These are phyloP conservation scores for Termitomyces sp. DNA, from an alignment of 768 basidiomycete genomes.

Conservation along the genomic window DNA sequence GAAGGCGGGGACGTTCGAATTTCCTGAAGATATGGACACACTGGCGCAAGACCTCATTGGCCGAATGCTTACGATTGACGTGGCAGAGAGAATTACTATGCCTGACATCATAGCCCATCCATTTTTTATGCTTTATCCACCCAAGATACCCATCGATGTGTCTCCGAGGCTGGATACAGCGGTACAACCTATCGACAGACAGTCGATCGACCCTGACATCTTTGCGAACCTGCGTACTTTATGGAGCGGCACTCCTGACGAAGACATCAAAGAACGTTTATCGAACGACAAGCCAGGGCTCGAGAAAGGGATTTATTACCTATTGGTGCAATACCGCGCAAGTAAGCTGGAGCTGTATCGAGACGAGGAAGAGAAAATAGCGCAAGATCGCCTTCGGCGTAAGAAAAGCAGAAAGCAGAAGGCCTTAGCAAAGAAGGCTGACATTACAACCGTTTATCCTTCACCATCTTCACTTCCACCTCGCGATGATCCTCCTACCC, in stretches of 20 bases:
- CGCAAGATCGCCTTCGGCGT: slow-evolving; percentile 28
- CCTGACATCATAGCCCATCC: slow-evolving; percentile 74
- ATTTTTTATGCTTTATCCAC: slow-evolving; percentile 59
- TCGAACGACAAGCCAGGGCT: slow-evolving; percentile 67
- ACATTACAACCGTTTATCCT: slow-evolving; percentile 15
- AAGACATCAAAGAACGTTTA: slow-evolving; percentile 66
- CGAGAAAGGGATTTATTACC: slow-evolving; percentile 94
- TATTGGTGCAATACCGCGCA: slow-evolving; percentile 80
- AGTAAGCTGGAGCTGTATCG: slow-evolving; percentile 69
- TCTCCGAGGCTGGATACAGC: slow-evolving; percentile 63
- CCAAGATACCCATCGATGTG: slow-evolving; percentile 33
- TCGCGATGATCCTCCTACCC: slow-evolving; percentile 56
- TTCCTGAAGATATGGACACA: slow-evolving; percentile 65
- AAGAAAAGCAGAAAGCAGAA: slow-evolving; percentile 27
- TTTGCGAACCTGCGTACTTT: slow-evolving; percentile 85
- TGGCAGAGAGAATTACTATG: slow-evolving; percentile 74
- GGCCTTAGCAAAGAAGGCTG: slow-evolving; percentile 15
- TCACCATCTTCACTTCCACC: slow-evolving; percentile 40
- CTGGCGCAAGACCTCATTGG: slow-evolving; percentile 71
- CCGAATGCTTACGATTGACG: slow-evolving; percentile 78
- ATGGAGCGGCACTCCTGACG: slow-evolving; percentile 81
- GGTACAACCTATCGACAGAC: slow-evolving; percentile 57
- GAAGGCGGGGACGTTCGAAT: slow-evolving; percentile 61
- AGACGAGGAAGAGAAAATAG: slow-evolving; percentile 53
- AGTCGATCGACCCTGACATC: slow-evolving; percentile 82